Evolutionary conservation across 345 rosid genomes (phyloP), one percentile per base, ranked within the genome.

Genomic region (Murraya koenigii): DNA sequence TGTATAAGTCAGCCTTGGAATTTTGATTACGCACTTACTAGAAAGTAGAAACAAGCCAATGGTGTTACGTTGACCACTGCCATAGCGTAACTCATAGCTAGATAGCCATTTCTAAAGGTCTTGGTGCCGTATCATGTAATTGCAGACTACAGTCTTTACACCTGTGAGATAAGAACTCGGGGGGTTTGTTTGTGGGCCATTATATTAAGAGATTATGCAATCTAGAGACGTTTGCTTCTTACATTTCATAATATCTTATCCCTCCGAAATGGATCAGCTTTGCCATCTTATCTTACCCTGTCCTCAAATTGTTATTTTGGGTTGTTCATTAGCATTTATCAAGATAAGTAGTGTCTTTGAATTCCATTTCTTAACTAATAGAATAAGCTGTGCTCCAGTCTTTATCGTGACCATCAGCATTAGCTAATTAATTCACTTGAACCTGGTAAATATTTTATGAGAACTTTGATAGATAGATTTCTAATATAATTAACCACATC

Each of bases 81-180:
- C n/a, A 10, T 59, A 14, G 19, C 33, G 33, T 61, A 68, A 52
- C 80, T 58, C 67, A 63, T 32, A 69, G 69, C 77, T 82, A 81
- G 76, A 54, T 61, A 65, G 32, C 59, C 15, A 11, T 44, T 44
- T 30, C 32, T 30, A 26, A 47, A 56, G 65, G 77, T 78, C 72
- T 7, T 73, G 66, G 77, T 74, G 79, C 76, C 71, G 59, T 71
- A 76, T 66, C 82, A 77, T 72, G 7, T 17, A 66, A 61, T 78
- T 65, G 56, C 79, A 41, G 38, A 33, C 66, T 30, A 39, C 38
- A 70, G 72, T 25, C 74, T 76, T 78, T 67, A 72, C 80, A 64
- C 82, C 49, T 80, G 77, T 78, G 39, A 2, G 79, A 80, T 63
- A 72, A 78, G 84, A 75, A 72, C 66, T 63, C 47, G n/a, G n/a